phyloP scores from a whole-genome alignment of 129 eudicot species.

The Arctium lappa region DNA sequence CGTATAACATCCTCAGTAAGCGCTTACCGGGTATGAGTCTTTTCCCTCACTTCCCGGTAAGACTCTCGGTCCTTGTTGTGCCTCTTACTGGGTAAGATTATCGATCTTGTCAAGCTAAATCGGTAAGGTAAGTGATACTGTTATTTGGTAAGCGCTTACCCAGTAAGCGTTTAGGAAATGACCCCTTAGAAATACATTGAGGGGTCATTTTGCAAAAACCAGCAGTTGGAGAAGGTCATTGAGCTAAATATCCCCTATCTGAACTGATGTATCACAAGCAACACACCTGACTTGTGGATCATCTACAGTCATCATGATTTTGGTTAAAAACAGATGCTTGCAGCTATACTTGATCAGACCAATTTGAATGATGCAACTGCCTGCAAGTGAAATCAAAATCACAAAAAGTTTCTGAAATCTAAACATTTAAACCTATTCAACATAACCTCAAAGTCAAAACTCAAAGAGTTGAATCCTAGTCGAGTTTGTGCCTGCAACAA shows the following conservation, averaged over 20 bases:
- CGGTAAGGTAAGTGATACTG: too few species aligned
- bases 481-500: constrained; percentile 5
- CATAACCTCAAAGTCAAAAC: constrained; percentile 2
- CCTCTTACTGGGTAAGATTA: too few species aligned
- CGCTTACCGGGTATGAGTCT: too few species aligned
- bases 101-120: too few species aligned
- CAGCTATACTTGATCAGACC: constrained; percentile 19
- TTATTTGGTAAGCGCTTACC: too few species aligned
- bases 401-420: not conserved
- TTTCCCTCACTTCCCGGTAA: too few species aligned
- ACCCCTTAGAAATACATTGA: too few species aligned
- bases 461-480: not conserved
- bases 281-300: constrained; percentile 15
- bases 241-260: not conserved
- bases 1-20: too few species aligned
- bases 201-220: too few species aligned
- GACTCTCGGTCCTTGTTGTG: too few species aligned
- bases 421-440: not conserved
- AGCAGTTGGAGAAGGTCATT: not conserved
- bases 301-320: not conserved
- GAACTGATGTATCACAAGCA: not conserved
- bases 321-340: constrained; percentile 8
- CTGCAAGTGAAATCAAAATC: constrained; percentile 38
- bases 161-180: too few species aligned
- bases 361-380: constrained; percentile 83